These are phyloP conservation scores for Elsinoe necatrix DNA, from an alignment of 2,329 filamentous ascomycete genomes.

Conservation along the genomic window DNA sequence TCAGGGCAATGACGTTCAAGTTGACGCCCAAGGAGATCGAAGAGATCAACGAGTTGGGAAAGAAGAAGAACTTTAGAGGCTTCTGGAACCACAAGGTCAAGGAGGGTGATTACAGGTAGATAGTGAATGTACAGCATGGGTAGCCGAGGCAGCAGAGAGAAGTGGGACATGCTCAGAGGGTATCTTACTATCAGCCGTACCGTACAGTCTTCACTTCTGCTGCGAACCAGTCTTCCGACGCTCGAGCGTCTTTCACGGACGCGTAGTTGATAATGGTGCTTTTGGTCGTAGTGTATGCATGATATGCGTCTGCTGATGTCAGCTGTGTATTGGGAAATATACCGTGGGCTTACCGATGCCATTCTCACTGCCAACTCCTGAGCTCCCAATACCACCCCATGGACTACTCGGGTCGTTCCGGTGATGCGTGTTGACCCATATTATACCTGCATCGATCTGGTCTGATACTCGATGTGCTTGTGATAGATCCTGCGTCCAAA, in stretches of 20 bases:
- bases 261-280: constrained; percentile 65
- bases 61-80: constrained; percentile 43
- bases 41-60: constrained; percentile 42
- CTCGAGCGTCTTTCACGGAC: constrained; percentile 42
- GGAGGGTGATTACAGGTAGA: constrained; percentile 34
- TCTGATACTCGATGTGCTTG: constrained; percentile 29
- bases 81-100: constrained; percentile 46
- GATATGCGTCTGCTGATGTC: constrained; percentile 30
- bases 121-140: background rate
- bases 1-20: constrained; percentile 49
- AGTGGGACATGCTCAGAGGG: background rate
- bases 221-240: constrained; percentile 59
- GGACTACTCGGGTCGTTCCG: constrained; percentile 64
- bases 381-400: constrained; percentile 56
- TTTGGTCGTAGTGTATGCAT: constrained; percentile 45
- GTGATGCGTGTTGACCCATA: constrained; percentile 48
- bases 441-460: constrained; percentile 37
- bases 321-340: background rate
- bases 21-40: constrained; percentile 51
- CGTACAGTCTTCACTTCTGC: constrained; percentile 49
- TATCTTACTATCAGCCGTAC: constrained; percentile 43
- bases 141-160: background rate
- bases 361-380: constrained; percentile 65
- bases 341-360: constrained; percentile 53
- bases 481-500: constrained; percentile 44